Evolutionary conservation across 805 yeast genomes (phyloP), one percentile per base, ranked within the genome.

Genomic region (Jamesozyma gamospora): DNA sequence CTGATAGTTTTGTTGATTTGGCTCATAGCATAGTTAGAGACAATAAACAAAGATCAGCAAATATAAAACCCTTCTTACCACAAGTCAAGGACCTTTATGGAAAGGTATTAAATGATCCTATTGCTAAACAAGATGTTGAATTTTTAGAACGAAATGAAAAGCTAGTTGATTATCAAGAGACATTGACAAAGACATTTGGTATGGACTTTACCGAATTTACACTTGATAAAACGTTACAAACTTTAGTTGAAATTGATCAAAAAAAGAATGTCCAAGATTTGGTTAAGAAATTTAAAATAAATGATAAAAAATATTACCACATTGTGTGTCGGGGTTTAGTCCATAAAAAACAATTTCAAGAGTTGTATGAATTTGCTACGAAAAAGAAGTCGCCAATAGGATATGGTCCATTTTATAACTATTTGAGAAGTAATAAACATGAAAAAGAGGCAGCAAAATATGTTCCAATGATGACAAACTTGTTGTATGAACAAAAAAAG

Each of bases 341-440:
- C 0, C 57, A 65, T 4, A 50, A 67, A 2, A 66, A 72, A 6
- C 72, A 74, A 32, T 79, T 75, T 63, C 77, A 73, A 15, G 75
- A 72, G 29, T 55, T 84, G 25, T 70, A 67, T 46, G 70, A 72
- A 25, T 71, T 77, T 50, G 72, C 78, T 0, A 65, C 62, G 3
- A 53, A 58, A 9, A 67, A 64, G 34, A 79, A 74, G 44, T 75
- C 92, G 0, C 82, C 84, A 0, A 82, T 86, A 32, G 87, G 90
- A 0, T 79, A 79, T 43, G 70, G 68, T 43, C 77, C 81, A 0
- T 77, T 86, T 46, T 82, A 67, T 40, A 64, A 70, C 13, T 71
- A 74, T 29, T 69, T 79, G 29, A 50, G 72, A 31, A 67, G 66
- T 40, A 65, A 70, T 4, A 82, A 77, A 0, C 79, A 79, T 26